These are phyloP conservation scores for Clarkia xantiana DNA, from an alignment of 345 rosid genomes.

Conservation along the genomic window DNA sequence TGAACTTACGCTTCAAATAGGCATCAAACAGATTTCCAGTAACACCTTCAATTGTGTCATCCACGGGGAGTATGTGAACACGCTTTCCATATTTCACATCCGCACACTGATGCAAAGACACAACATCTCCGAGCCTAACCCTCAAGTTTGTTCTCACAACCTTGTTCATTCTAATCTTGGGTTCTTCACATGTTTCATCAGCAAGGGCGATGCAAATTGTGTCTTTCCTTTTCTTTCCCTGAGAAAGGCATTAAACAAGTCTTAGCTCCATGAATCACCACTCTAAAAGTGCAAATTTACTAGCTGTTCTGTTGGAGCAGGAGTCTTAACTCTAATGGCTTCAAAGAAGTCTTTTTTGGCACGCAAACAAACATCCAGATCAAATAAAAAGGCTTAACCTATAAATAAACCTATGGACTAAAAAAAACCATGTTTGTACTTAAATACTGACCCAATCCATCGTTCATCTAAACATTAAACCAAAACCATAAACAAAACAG, in stretches of 20 bases:
- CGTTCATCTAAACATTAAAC: too few relatives aligned
- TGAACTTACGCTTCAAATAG: constrained; percentile 67
- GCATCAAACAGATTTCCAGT: constrained; percentile 92
- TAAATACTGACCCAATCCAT: too few relatives aligned
- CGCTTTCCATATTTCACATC: constrained; percentile 92
- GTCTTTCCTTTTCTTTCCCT: constrained; percentile 85
- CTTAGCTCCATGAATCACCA: not conserved
- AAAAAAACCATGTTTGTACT: too few relatives aligned
- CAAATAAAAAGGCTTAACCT: too few relatives aligned
- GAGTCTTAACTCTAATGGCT: too few relatives aligned
- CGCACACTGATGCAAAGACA: constrained; percentile 78
- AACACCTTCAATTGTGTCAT: constrained; percentile 84
- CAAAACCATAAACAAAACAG: too few relatives aligned
- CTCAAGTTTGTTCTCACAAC: constrained; percentile 79
- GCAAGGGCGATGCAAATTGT: constrained; percentile 79
- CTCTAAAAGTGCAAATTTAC: not conserved
- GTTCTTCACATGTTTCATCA: constrained; percentile 73
- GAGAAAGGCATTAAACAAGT: constrained; percentile 4
- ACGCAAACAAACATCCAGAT: too few relatives aligned
- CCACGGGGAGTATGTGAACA: constrained; percentile 83
- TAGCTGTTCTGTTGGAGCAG: too few relatives aligned
- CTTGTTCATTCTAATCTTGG: constrained; percentile 78
- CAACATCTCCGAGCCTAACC: constrained; percentile 83
- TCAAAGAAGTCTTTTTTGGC: too few relatives aligned
- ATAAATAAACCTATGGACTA: too few relatives aligned